Evolutionary conservation across 768 basidiomycete species (phyloP).

Genomic region (Hemileccinum rubropunctum): DNA sequence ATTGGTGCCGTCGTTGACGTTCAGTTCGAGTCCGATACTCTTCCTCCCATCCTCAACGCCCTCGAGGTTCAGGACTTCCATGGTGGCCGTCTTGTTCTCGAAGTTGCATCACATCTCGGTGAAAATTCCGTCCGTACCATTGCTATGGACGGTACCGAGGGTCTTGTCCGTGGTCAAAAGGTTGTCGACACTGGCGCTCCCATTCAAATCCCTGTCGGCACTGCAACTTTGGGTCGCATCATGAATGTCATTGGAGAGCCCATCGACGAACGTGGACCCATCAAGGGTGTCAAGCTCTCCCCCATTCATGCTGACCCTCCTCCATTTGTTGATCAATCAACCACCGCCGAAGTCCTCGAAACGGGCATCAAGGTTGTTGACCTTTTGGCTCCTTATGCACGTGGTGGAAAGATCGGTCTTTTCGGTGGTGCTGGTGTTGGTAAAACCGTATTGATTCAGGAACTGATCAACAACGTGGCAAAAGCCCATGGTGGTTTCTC

Average conservation of each 20-base stretch:
- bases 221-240: conserved; percentile 94
- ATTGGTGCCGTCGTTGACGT: conserved; percentile 99
- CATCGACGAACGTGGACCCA: conserved; percentile 99
- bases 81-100: conserved; percentile 96
- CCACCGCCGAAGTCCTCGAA: conserved; percentile 97
- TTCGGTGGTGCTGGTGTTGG: conserved; percentile 99
- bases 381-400: conserved; percentile 97
- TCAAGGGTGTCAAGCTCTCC: conserved; percentile 87
- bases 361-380: conserved; percentile 99
- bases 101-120: conserved; percentile 97
- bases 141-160: conserved; percentile 99
- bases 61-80: conserved; percentile 95
- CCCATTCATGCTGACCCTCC: conserved; percentile 99
- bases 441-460: conserved; percentile 99
- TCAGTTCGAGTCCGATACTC: conserved; percentile 87
- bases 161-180: conserved; percentile 98
- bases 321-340: conserved; percentile 97
- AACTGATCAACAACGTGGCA: conserved; percentile 99
- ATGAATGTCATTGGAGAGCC: conserved; percentile 99
- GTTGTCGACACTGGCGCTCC: conserved; percentile 96
- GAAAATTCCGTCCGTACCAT: conserved; percentile 99
- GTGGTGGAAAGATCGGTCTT: conserved; percentile 99
- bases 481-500: conserved; percentile 99
- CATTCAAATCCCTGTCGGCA: conserved; percentile 95
- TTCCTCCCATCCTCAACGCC: conserved; percentile 98